Conservation (phyloP, 2,329 filamentous ascomycete genomes). For the Fusarium multiceps region DNA sequence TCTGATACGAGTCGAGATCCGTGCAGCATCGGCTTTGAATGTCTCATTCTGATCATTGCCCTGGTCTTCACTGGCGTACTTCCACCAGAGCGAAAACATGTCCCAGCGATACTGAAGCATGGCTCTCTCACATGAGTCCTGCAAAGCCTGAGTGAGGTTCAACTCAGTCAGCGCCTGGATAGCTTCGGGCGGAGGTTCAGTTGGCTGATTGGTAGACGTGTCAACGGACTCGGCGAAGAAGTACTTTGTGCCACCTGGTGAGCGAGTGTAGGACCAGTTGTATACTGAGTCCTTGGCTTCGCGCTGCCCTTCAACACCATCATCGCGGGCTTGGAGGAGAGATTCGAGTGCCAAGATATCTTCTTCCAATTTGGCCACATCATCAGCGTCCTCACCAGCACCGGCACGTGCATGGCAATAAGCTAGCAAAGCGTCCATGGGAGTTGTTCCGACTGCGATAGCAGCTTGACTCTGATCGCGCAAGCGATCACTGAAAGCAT, state of each 20-base stretch:
- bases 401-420: constrained; percentile 39
- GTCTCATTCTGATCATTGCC: background rate
- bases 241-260: background rate
- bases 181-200: background rate
- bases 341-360: background rate
- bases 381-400: background rate
- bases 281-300: background rate
- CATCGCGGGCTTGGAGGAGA: background rate
- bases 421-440: constrained; percentile 53
- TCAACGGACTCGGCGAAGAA: background rate
- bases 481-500: constrained; percentile 39
- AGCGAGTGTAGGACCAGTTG: background rate
- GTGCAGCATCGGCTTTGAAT: background rate
- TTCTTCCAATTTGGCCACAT: background rate
- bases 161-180: background rate
- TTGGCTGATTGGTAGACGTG: background rate
- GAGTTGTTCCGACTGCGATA: constrained; percentile 51
- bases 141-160: background rate
- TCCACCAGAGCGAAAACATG: background rate
- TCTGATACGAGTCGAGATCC: background rate
- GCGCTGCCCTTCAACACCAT: background rate
- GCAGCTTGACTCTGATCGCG: constrained; percentile 43
- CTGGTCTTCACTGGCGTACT: background rate
- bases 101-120: background rate
- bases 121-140: background rate